A percentile compares a stretch with the other conserved stretches of the same genome.
These are phyloP conservation scores for Neurospora sp. DNA, from an alignment of 495 filamentous ascomycete genomes.

Conservation along the genomic window DNA sequence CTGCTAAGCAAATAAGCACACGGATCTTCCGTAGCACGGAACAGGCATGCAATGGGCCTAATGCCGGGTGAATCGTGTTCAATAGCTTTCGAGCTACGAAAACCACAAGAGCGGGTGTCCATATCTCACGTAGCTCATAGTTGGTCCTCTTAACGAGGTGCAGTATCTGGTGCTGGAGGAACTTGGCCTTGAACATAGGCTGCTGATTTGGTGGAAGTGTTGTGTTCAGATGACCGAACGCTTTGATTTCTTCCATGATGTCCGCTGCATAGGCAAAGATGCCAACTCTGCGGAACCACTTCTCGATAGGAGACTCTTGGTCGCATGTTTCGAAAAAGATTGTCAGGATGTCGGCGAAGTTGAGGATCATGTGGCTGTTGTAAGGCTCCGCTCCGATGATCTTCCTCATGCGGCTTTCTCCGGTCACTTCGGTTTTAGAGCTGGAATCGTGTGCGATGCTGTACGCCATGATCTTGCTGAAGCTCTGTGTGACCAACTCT, in stretches of 20 bases:
- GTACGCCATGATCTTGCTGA: slow-evolving; percentile 76
- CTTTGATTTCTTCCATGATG: slow-evolving; percentile 56
- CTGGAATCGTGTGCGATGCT: slow-evolving; percentile 70
- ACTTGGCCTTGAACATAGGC: slow-evolving; percentile 72
- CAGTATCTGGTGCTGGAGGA: slow-evolving; percentile 60
- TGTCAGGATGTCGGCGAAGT: slow-evolving; percentile 69
- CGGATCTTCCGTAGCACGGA: slow-evolving; percentile 78
- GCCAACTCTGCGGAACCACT: slow-evolving; percentile 55
- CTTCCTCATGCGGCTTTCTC: slow-evolving; percentile 59
- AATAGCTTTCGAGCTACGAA: slow-evolving; percentile 70
- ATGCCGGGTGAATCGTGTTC: slow-evolving; percentile 71
- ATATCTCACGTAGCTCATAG: slow-evolving; percentile 55
- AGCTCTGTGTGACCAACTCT: slow-evolving; percentile 55
- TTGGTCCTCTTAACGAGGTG: slow-evolving; percentile 62
- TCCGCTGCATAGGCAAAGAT: slow-evolving; percentile 47
- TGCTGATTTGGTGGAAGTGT: slow-evolving; percentile 65
- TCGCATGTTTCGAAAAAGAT: slow-evolving; percentile 72
- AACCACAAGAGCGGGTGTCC: slow-evolving; percentile 64
- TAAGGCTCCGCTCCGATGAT: slow-evolving; percentile 58
- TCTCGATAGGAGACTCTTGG: slow-evolving; percentile 54
- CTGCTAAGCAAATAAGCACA: slow-evolving; percentile 69
- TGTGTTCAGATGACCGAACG: slow-evolving; percentile 48
- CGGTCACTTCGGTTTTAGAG: slow-evolving; percentile 45
- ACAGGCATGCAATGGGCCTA: slow-evolving; percentile 79
- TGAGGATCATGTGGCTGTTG: slow-evolving; percentile 44